These are phyloP conservation scores for Moniliophthora roreri DNA, from an alignment of 1,284 basidiomycete species.

Conservation along the genomic window DNA sequence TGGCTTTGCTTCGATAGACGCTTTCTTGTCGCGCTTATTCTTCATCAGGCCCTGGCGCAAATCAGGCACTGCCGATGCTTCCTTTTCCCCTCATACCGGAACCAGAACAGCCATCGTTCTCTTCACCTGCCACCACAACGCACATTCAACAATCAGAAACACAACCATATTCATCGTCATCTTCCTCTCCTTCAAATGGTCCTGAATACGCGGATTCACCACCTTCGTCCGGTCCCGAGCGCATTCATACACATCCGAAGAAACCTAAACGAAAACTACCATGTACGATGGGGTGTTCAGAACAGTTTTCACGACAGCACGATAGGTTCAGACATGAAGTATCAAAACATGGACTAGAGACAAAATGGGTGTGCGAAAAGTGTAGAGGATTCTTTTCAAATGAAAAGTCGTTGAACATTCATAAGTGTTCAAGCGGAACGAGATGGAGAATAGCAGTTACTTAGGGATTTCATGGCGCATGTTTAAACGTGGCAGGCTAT, in stretches of 20 bases:
- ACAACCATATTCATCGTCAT: too few species aligned
- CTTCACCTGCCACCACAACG: too few species aligned
- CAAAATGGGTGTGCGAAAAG: conserved; percentile 6
- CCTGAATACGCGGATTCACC: neutral
- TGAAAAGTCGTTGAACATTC: conserved; percentile 5
- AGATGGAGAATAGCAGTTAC: neutral
- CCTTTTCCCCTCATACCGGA: too few species aligned
- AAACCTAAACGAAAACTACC: conserved; percentile 2
- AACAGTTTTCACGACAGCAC: conserved; percentile 10
- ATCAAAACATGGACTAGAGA: conserved; percentile 9
- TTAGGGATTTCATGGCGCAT: too few species aligned
- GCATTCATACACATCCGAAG: neutral
- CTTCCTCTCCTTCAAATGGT: too few species aligned
- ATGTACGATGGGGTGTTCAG: conserved; percentile 10
- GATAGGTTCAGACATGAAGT: conserved; percentile 14
- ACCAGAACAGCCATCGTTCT: too few species aligned
- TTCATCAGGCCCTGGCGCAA: too few species aligned
- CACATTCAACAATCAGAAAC: too few species aligned
- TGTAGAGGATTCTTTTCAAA: conserved; percentile 10
- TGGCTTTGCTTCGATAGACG: too few species aligned
- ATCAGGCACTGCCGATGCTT: too few species aligned
- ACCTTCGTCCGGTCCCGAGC: neutral
- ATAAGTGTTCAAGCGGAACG: conserved; percentile 3
- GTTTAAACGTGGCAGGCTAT: too few species aligned
- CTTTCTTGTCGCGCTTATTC: too few species aligned